Base-by-base conservation (phyloP, 768 basidiomycete species). In the Boletus pseudopeckii region DNA sequence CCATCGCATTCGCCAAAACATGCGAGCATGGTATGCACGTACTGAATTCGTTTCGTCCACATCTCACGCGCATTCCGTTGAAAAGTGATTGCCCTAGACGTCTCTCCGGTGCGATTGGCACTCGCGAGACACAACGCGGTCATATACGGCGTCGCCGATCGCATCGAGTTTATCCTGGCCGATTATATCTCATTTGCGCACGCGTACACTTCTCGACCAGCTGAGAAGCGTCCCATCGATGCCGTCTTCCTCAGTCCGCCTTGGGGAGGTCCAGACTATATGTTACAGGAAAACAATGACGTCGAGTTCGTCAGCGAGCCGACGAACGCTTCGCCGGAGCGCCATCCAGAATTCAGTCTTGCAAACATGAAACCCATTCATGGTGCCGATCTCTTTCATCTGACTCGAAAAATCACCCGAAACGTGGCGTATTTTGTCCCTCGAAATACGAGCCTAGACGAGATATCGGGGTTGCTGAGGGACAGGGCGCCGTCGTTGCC, bases 1-100 rank as follows among this genome's bases (percentile, higher is more conserved):
- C 96, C 1, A 98, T 99, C 53, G 92, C 94, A 4, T 98, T 99
- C 71, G 97, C 97, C 3, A 83, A 88, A 68, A 97, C 94, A 3
- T 99, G 97, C 73, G 90, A 96, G 67, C 74, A 90, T 71, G 96
- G 96, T 97, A 63, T 54, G 86, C 70, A 1, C 11, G 20, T 24
- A 37, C 26, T 10, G 30, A 7, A 17, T 47, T 28, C 7, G 11
- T 39, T 37, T 18, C 15, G 5, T 38, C 42, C 39, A 7, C 50
- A 8, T 30, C 41, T 60, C 43, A 56, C 43, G 11, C 39, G 43
- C 30, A 6, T 28, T 39, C 18, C n/a, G 45, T 30, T 30, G 2
- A 41, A 61, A 28, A 98, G 97, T 99, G 24, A 95, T 99, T 49
- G 95, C 97, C 0, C 75, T 99, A 51, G 97, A 99, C 64, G 87